Evolutionary conservation across 441 rosid genomes (phyloP).

Genomic region (Daphne laureola): DNA sequence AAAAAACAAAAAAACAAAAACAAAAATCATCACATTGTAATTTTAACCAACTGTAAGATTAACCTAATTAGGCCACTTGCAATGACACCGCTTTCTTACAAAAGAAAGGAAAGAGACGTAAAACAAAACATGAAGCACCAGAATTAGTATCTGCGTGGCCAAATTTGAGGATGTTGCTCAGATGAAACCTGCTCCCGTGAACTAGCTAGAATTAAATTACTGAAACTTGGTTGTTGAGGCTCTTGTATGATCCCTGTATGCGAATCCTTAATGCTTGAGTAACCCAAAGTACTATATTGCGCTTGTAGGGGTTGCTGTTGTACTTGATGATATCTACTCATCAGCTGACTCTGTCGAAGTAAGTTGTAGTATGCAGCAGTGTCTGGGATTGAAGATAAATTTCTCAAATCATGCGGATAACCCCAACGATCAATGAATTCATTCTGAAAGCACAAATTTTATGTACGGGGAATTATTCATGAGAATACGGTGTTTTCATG

Average conservation of each 20-base stretch:
- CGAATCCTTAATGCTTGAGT: constrained; percentile 14
- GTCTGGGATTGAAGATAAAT: constrained; percentile 13
- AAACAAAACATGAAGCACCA: constrained; percentile 6
- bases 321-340: constrained; percentile 18
- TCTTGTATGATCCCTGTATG: constrained; percentile 17
- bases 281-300: constrained; percentile 11
- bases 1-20: constrained; percentile 16
- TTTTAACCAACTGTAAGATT: background rate
- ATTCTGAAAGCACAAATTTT: constrained; percentile 17
- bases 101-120: background rate
- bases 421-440: constrained; percentile 17
- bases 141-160: constrained; percentile 26
- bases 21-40: background rate
- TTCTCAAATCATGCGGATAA: constrained; percentile 18
- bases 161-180: constrained; percentile 15
- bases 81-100: background rate
- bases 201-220: constrained; percentile 11
- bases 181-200: constrained; percentile 15
- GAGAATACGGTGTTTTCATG: background rate
- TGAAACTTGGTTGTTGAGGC: constrained; percentile 15
- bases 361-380: constrained; percentile 13
- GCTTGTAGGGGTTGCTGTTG: too few species aligned
- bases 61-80: constrained; percentile 16
- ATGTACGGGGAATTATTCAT: background rate
- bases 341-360: constrained; percentile 20